These are phyloP conservation scores for Pogostemon cablin DNA, from an alignment of 257 asterid genomes.

Conservation along the genomic window DNA sequence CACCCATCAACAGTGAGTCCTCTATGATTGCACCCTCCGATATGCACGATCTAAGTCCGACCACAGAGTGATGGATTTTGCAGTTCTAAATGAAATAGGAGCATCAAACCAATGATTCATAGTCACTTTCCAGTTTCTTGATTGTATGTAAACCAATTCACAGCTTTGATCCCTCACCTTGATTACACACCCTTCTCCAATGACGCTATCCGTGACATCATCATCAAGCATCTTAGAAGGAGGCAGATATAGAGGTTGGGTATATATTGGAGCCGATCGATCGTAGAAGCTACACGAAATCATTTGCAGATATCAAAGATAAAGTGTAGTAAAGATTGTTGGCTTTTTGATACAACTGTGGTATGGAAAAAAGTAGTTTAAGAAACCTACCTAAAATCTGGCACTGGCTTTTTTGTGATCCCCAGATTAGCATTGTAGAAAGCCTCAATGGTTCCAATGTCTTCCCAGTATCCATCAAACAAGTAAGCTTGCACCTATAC, in stretches of 20 bases:
- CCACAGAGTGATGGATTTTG: conserved; percentile 91
- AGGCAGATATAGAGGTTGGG: conserved; percentile 94
- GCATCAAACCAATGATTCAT: no score
- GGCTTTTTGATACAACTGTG: conserved; percentile 14
- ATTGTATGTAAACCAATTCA: conserved; percentile 2
- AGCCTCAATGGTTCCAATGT: conserved; percentile 97
- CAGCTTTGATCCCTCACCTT: conserved; percentile 55
- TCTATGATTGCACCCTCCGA: conserved; percentile 96
- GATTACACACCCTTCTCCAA: conserved; percentile 97
- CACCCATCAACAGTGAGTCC: conserved; percentile 97
- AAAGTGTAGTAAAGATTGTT: no score
- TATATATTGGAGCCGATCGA: no score
- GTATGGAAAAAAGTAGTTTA: no score
- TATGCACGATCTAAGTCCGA: conserved; percentile 95
- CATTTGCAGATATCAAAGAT: conserved; percentile 27
- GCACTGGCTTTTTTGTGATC: conserved; percentile 91
- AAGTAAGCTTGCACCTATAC: conserved; percentile 89
- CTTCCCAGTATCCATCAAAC: conserved; percentile 98
- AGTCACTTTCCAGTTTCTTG: no score
- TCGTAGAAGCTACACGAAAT: conserved; percentile 74
- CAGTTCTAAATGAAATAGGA: conserved; percentile 67
- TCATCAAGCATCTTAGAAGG: conserved; percentile 99
- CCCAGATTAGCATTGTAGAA: conserved; percentile 96
- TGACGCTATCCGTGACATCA: conserved; percentile 92
- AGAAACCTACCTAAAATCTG: conserved; percentile 78